These are phyloP conservation scores for Claviceps digitariae DNA, from an alignment of 2,329 filamentous ascomycete species.

Conservation along the genomic window DNA sequence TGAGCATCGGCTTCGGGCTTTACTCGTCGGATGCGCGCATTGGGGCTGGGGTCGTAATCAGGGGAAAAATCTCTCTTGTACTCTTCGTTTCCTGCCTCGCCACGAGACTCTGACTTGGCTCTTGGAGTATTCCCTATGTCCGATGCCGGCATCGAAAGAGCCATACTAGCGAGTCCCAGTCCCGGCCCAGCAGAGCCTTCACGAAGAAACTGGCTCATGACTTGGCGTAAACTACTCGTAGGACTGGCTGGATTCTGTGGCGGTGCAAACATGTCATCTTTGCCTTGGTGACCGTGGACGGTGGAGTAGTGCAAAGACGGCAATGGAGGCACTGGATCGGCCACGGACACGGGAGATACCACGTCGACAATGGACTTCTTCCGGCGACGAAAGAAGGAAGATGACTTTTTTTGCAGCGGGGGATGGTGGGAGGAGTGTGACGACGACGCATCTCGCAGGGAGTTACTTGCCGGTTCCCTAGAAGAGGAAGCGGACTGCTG, in stretches of 20 bases:
- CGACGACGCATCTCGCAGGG: constrained; percentile 32
- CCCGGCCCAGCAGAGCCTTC: constrained; percentile 17
- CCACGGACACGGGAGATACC: constrained; percentile 44
- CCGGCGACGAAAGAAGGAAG: constrained; percentile 83
- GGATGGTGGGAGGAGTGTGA: constrained; percentile 34
- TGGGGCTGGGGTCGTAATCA: constrained; percentile 59
- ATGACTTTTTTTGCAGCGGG: constrained; percentile 73
- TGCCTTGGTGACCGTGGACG: constrained; percentile 18
- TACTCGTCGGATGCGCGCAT: constrained; percentile 57
- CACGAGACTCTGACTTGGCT: constrained; percentile 12
- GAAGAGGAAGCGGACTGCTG: constrained; percentile 15
- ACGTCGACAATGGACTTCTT: constrained; percentile 79
- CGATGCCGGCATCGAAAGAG: constrained; percentile 9
- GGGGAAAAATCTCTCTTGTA: constrained; percentile 54
- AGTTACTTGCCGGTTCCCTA: constrained; percentile 33
- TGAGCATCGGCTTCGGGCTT: constrained; percentile 28
- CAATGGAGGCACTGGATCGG: constrained; percentile 27
- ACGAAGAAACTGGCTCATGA: constrained; percentile 71
- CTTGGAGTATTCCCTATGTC: constrained; percentile 14
- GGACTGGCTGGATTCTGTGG: constrained; percentile 37
- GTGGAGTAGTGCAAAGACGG: constrained; percentile 20
- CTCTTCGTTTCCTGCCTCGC: constrained; percentile 16
- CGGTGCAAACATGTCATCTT: constrained; percentile 14
- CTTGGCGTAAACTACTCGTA: constrained; percentile 67
- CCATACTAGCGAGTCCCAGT: constrained; percentile 14